Conservation (phyloP, 2,329 filamentous ascomycete genomes). For the Pseudopyrenochaeta lycopersici region DNA sequence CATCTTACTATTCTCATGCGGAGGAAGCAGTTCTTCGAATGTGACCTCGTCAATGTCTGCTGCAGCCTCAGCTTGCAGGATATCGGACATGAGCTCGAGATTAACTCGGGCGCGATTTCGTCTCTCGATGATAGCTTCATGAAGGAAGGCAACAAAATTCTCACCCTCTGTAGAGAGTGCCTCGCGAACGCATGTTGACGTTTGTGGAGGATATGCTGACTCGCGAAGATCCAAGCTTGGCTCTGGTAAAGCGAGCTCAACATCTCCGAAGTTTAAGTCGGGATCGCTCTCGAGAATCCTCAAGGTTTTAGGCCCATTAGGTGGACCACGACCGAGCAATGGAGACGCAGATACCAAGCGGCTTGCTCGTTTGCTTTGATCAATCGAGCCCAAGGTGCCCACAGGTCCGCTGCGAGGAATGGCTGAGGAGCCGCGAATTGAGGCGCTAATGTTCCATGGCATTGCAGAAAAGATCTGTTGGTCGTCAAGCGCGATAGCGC, state of each 20-base stretch:
- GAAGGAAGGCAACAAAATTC: constrained; percentile 71
- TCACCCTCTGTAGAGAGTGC: constrained; percentile 66
- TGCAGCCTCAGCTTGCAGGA: constrained; percentile 39
- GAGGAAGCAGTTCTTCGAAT: constrained; percentile 76
- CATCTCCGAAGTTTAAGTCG: constrained; percentile 29
- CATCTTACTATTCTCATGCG: constrained; percentile 60
- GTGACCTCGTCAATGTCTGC: constrained; percentile 56
- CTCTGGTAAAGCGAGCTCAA: constrained; percentile 24
- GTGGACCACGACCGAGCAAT: constrained; percentile 61
- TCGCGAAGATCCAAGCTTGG: constrained; percentile 30
- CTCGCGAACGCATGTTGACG: constrained; percentile 56
- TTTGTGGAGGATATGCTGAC: constrained; percentile 6
- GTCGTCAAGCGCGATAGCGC: constrained; percentile 71
- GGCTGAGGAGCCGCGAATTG: constrained; percentile 60
- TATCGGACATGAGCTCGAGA: constrained; percentile 22
- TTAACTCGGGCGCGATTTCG: constrained; percentile 20
- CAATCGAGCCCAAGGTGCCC: constrained; percentile 49
- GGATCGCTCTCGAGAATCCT: constrained; percentile 41
- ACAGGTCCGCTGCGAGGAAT: constrained; percentile 53
- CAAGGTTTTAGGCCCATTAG: constrained; percentile 37
- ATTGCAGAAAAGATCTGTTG: constrained; percentile 71
- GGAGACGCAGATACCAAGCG: constrained; percentile 69
- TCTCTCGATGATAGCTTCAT: constrained; percentile 54
- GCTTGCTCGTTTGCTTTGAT: constrained; percentile 51
- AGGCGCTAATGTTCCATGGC: constrained; percentile 73